Conservation (phyloP, 176 grass and related monocot species). For the Oryza longistaminata region DNA sequence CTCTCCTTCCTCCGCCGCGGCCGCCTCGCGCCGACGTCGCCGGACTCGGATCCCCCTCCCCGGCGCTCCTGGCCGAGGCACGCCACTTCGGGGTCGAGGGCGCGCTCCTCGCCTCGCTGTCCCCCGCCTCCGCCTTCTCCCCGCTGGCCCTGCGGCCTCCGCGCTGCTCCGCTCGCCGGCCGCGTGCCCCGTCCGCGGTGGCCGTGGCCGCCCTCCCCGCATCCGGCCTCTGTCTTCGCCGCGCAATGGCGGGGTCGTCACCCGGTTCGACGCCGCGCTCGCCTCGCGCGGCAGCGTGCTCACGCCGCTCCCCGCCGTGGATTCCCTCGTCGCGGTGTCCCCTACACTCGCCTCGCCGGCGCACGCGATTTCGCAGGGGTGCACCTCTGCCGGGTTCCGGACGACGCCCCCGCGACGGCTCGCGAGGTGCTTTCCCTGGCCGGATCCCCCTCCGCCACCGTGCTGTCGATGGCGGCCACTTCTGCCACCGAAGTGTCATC, state of each 20-base stretch:
- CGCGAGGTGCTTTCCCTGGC: constrained; percentile 63
- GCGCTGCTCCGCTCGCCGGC: constrained; percentile 49
- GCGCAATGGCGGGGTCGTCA: constrained; percentile 72
- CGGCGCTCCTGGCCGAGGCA: constrained; percentile 62
- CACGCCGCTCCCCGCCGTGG: constrained; percentile 63
- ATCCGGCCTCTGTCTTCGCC: constrained; percentile 40
- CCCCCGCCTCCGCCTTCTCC: constrained; percentile 47
- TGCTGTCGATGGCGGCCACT: constrained; percentile 53
- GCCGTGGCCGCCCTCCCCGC: constrained; percentile 30
- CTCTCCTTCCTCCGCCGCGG: constrained; percentile 80
- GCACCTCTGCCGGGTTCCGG: constrained; percentile 56
- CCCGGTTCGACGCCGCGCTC: constrained; percentile 54
- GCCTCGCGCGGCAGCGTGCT: constrained; percentile 52
- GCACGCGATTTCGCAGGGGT: constrained; percentile 69
- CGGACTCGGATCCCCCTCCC: background rate
- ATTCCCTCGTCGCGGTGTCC: constrained; percentile 60
- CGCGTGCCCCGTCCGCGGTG: constrained; percentile 50
- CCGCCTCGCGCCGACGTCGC: constrained; percentile 24
- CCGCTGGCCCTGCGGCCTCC: constrained; percentile 47
- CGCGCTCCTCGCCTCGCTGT: constrained; percentile 46
- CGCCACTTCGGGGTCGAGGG: constrained; percentile 47
- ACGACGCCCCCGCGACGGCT: background rate
- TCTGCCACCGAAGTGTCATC: background rate
- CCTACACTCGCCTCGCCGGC: constrained; percentile 48
- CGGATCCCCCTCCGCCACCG: constrained; percentile 51